Conservation (phyloP, 2,329 filamentous ascomycete genomes). For the Hymenoscyphus fraxineus region DNA sequence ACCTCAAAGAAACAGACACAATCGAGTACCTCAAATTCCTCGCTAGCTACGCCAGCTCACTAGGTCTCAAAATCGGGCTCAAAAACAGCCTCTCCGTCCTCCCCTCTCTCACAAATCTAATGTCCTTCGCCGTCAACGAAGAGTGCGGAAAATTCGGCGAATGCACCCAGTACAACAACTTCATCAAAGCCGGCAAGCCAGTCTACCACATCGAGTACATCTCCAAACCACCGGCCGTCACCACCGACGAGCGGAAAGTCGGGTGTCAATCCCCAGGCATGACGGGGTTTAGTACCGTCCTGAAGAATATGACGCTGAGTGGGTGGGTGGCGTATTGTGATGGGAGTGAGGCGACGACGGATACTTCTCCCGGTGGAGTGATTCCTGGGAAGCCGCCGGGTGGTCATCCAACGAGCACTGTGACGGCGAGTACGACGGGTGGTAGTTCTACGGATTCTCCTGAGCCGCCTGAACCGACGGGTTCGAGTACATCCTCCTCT, state of each 20-base stretch:
- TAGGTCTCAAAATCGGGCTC: slow-evolving; percentile 58
- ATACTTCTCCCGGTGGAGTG: slow-evolving; percentile 15
- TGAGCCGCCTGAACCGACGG: slow-evolving; percentile 1
- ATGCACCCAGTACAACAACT: slow-evolving; percentile 54
- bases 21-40: slow-evolving; percentile 59
- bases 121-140: slow-evolving; percentile 67
- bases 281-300: slow-evolving; percentile 11
- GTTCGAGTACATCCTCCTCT: neutral
- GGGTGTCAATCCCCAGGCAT: slow-evolving; percentile 4
- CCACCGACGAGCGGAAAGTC: neutral
- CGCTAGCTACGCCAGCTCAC: slow-evolving; percentile 47
- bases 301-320: slow-evolving; percentile 13
- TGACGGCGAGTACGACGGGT: neutral
- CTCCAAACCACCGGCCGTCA: slow-evolving; percentile 26
- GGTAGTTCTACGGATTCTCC: neutral
- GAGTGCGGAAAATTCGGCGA: slow-evolving; percentile 60
- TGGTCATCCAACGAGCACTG: slow-evolving; percentile 4
- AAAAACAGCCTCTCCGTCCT: slow-evolving; percentile 66
- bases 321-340: slow-evolving; percentile 21
- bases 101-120: slow-evolving; percentile 41
- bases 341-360: slow-evolving; percentile 15
- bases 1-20: slow-evolving; percentile 52
- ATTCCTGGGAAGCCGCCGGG: slow-evolving; percentile 9
- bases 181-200: slow-evolving; percentile 58
- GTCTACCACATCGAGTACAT: slow-evolving; percentile 73